Base-by-base conservation (phyloP, 129 eudicot genomes). In the Daucus carota region DNA sequence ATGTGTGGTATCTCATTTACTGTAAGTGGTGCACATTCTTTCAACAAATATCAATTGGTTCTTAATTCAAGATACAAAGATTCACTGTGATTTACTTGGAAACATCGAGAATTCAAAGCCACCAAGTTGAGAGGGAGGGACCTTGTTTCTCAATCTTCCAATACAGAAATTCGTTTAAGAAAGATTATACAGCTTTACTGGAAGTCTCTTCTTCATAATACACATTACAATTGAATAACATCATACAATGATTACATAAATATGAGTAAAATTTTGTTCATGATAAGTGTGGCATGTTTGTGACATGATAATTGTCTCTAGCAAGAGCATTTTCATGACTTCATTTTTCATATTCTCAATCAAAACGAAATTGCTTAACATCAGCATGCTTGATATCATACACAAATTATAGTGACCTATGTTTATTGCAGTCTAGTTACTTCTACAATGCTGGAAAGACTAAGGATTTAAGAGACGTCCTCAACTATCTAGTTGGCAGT, bases 371-470 rank as follows among this genome's bases (percentile, higher is more conserved):
- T 57, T 70, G 50, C 45, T 70, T 18, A 12, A 15, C 26, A 32
- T 31, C 15, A 29, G 5, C 18, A 63, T 57, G 31, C 32, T 63
- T 63, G 22, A 28, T 31, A 63, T 63, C 70, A 41, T n/a, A 22
- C 32, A 38, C 45, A 11, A 13, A 20, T 12, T 41, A 16, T 41
- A 24, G 11, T 28, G 57, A 38, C 28, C 18, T 8, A 8, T 20
- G 15, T 70, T n/a, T 43, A 71, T 26, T 43, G 75, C 75, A 72
- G 75, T 72, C 75, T 43, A 43, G 57, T 43, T 43, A 43, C 75
- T 72, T 24, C 43, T 72, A 72, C 7, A 72, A 72, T 16, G 75
- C 75, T 72, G 75, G 75, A 72, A 42, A 43, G 59, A 72, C 75
- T 12, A 72, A 42, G 75, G 75, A 72, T 28, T 14, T 72, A 28